Evolutionary conservation across 192 early-diverging fungal species (phyloP), one percentile per base, ranked within the genome.

Genomic region (Coemansia furcata): DNA sequence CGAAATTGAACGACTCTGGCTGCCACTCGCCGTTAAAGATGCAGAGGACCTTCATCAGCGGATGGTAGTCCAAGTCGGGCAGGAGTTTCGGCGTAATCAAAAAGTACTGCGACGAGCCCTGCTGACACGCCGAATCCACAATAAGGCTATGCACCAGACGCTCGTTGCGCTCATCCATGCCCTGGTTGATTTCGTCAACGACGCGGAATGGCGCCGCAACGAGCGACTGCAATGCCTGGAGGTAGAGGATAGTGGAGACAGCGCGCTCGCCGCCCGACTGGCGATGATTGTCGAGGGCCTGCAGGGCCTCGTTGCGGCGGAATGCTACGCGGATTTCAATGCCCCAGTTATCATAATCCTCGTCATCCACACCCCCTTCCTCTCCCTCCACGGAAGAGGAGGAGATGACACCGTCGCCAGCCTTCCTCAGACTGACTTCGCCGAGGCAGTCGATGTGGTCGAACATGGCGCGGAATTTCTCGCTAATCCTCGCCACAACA

Each of bases 131-230:
- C 10, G 87, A 89, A 21, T 91, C 71, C 35, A 99, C 95, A 46
- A 99, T 87, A 66, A 94, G 92, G 17, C 85, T 70, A 82, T 99
- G 98, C n/a, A 98, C 90, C 79, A 96, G 81, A 23, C 98, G 86
- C 74, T 99, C 98, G 75, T 98, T 99, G 37, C 90, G 86, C 35
- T 93, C 92, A 78, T 99, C 98, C 98, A 99, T 98, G 55, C 98
- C 98, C 74, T 99, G 98, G 74, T 99, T 99, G 65, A 99, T 99
- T 79, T 99, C 98, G 84, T 99, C 98, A 12, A 99, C 98, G 0
- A 98, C 93, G 58, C 98, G 90, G 89, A 99, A 99, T 17, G 98
- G 96, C 9, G 94, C 86, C 6, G 95, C 91, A 3, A 67, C 74
- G 38, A 98, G 77, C 12, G 80, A 72, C 86, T 99, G 98, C 60